Evolutionary conservation across 169 alveolate species (phyloP).

Genomic region (Cryptosporidium viatorum): DNA sequence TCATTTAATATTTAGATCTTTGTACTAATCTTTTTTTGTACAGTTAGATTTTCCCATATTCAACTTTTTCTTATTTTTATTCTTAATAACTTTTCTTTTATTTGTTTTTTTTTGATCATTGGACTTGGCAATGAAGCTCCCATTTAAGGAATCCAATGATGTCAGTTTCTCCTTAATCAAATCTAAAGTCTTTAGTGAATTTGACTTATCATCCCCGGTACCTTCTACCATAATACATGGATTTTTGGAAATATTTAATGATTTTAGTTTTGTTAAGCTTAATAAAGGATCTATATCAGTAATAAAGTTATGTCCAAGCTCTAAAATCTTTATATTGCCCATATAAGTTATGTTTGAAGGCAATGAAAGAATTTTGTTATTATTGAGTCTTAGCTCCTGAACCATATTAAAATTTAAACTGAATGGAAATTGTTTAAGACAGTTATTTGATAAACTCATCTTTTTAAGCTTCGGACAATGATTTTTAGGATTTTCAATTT

Average conservation of each 20-base stretch:
- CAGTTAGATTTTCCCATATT: not conserved
- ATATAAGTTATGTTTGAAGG: conserved; percentile 30
- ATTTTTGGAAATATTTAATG: conserved; percentile 43
- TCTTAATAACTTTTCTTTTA: not conserved
- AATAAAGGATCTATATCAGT: conserved; percentile 15
- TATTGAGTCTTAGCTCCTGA: conserved; percentile 47
- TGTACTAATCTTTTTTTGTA: not conserved
- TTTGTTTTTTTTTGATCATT: not conserved
- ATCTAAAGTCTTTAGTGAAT: not conserved
- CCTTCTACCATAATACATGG: conserved; percentile 25
- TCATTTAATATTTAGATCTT: not conserved
- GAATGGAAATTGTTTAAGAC: conserved; percentile 52
- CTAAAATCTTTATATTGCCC: conserved; percentile 59
- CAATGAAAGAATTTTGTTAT: conserved; percentile 33
- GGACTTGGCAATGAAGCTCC: not conserved
- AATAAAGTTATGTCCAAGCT: conserved; percentile 62
- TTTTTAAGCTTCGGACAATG: conserved; percentile 41
- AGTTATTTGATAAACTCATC: conserved; percentile 47
- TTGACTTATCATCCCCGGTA: not conserved
- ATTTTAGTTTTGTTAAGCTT: conserved; percentile 5
- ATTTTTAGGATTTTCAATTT: conserved; percentile 37
- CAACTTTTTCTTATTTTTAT: not conserved
- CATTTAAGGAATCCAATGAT: conserved; percentile 24
- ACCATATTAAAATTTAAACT: conserved; percentile 43
- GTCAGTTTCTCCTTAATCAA: not conserved